phyloP scores from a whole-genome alignment of 768 basidiomycete genomes.

The Nevesoporus exiguus region DNA sequence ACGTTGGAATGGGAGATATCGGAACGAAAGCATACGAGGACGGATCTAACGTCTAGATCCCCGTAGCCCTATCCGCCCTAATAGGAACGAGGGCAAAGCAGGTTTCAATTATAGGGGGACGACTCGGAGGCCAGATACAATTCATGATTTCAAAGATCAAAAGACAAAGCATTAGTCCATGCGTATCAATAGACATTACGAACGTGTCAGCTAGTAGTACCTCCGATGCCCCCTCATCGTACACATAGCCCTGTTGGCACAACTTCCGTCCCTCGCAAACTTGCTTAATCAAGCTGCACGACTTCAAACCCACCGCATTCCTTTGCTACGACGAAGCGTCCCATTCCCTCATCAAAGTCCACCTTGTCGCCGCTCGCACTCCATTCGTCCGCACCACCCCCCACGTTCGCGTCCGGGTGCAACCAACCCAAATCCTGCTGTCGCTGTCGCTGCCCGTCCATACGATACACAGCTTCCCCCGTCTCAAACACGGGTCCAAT shows the following conservation, averaged over 20 bases:
- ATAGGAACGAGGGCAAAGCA: background rate
- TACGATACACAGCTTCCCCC: constrained; percentile 17
- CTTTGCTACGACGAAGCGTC: constrained; percentile 28
- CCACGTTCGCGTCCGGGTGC: background rate
- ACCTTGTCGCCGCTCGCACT: constrained; percentile 15
- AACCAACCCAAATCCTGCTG: background rate
- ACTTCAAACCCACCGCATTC: constrained; percentile 27
- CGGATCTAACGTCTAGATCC: constrained; percentile 3
- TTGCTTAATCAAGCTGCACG: constrained; percentile 18
- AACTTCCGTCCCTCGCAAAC: background rate
- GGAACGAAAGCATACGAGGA: background rate
- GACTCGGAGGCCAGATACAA: background rate
- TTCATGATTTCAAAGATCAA: background rate
- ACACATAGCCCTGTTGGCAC: background rate
- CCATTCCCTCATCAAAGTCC: constrained; percentile 32
- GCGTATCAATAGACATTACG: background rate
- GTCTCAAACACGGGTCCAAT: constrained; percentile 27
- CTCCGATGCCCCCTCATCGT: background rate
- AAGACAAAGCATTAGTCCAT: background rate
- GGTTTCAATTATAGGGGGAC: no score
- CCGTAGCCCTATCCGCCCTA: no score
- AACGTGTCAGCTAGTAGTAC: background rate
- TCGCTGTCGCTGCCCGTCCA: constrained; percentile 4
- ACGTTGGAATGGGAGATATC: background rate
- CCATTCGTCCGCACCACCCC: background rate